Conservation (phyloP, 2,329 filamentous ascomycete species). For the Claviceps monticola region DNA sequence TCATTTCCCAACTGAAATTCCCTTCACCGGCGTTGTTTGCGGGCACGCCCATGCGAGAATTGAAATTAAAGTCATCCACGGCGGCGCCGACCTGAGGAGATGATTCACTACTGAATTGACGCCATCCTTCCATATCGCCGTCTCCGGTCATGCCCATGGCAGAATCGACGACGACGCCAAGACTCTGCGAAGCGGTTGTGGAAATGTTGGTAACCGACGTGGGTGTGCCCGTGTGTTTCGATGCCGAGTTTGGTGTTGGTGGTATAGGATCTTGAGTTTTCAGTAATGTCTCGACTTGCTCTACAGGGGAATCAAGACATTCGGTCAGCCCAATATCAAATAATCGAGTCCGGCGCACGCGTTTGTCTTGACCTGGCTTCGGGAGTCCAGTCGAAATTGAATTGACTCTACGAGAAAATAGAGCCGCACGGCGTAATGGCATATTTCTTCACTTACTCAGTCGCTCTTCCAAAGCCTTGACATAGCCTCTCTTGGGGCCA, state of each 20-base stretch:
- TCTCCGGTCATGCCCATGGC: constrained; percentile 32
- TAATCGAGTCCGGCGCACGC: too few relatives aligned
- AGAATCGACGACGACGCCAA: constrained; percentile 27
- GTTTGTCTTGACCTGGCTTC: too few relatives aligned
- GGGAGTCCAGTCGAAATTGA: neutral
- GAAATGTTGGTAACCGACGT: constrained; percentile 11
- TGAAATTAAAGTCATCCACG: constrained; percentile 47
- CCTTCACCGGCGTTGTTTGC: constrained; percentile 34
- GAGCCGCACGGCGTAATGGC: neutral
- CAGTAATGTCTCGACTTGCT: constrained; percentile 84
- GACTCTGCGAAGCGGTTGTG: constrained; percentile 17
- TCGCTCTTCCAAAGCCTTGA: constrained; percentile 84
- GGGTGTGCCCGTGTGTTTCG: constrained; percentile 18
- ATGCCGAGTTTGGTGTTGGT: constrained; percentile 11
- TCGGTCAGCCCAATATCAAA: too few relatives aligned
- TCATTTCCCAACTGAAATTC: constrained; percentile 69
- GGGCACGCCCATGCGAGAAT: constrained; percentile 31
- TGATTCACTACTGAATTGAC: constrained; percentile 38
- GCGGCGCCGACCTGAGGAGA: constrained; percentile 28
- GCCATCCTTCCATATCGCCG: constrained; percentile 42
- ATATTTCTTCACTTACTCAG: constrained; percentile 48
- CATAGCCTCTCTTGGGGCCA: constrained; percentile 85
- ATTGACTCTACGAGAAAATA: neutral
- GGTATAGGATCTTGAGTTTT: constrained; percentile 50
- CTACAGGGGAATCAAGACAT: constrained; percentile 27